Base-by-base conservation (phyloP, 2,329 filamentous ascomycete species). In the Fusarium sororula region DNA sequence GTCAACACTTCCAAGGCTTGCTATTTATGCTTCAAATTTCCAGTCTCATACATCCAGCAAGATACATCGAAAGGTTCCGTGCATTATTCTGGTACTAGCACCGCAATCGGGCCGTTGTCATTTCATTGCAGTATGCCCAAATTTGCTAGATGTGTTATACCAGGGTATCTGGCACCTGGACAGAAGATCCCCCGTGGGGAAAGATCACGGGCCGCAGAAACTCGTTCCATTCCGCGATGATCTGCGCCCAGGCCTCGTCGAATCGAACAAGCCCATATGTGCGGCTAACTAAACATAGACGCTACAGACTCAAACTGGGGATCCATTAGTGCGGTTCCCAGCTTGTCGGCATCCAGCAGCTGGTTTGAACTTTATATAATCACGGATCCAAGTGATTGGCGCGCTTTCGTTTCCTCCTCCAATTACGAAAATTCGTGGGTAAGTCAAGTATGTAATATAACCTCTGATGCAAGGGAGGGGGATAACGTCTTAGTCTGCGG, bases 121-220 rank as follows among this genome's bases (percentile, higher is more conserved):
- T 50, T 59, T 59, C 15, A 24, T n/a, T 10, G 1, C 10, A 8
- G 20, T 7, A 10, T 50, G 6, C 11, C 8, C 7, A 37, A 11
- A 20, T 4, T 30, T 50, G 9, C 12, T 38, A 2, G 15, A 59
- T 48, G 18, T 9, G 12, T n/a, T 48, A 28, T n/a, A 15, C 7
- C 9, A 24, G 32, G 30, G 15, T 48, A 28, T 20, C 55, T 38
- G 9, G 12, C n/a, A 38, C 24, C 14, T 38, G 5, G 24, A 5
- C 18, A n/a, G 24, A 50, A 38, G 30, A 58, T 48, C 10, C 56
- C 56, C 42, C 42, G 11, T 48, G 42, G 56, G 42, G 56, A 58
- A 48, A 17, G 3, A 7, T 26, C 39, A 45, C 17, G 28, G 22
- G n/a, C 30, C 39, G n/a, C n/a, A 47, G 14, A 18, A 4, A 13